A percentile compares a stretch with the other conserved stretches of the same genome.
Conservation (phyloP, 2,329 filamentous ascomycete genomes). For the Ophiobolus disseminans region DNA sequence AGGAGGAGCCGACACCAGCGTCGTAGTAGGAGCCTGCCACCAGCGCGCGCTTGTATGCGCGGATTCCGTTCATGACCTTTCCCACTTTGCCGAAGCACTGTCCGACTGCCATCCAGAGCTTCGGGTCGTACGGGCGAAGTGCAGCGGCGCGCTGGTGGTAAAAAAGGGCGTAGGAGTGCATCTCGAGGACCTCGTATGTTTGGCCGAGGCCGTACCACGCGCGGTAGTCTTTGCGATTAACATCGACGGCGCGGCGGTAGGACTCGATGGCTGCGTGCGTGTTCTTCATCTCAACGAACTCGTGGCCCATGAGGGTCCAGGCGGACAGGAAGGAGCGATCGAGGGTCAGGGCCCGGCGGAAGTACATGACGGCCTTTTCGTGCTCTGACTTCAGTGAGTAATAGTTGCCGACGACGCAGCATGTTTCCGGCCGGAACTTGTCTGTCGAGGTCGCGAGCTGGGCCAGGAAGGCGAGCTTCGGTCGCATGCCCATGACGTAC, state of each 20-base stretch:
- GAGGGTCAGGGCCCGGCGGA: constrained; percentile 87
- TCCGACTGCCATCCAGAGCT: constrained; percentile 98
- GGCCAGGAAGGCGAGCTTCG: constrained; percentile 90
- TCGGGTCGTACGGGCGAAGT: constrained; percentile 92
- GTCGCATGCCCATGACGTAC: constrained; percentile 86
- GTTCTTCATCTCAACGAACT: constrained; percentile 98
- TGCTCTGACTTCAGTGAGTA: constrained; percentile 94
- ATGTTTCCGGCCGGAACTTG: constrained; percentile 96
- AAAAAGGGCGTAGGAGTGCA: constrained; percentile 96
- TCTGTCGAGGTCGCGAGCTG: constrained; percentile 90
- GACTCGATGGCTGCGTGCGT: constrained; percentile 97
- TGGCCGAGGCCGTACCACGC: constrained; percentile 98
- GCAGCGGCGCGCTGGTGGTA: constrained; percentile 97
- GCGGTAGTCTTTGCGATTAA: constrained; percentile 93
- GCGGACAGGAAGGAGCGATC: constrained; percentile 91
- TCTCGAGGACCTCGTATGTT: constrained; percentile 96
- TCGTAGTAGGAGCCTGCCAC: constrained; percentile 89
- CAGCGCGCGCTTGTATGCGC: constrained; percentile 90
- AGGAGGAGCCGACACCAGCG: constrained; percentile 59
- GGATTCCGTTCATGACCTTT: constrained; percentile 87
- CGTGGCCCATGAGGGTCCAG: constrained; percentile 98
- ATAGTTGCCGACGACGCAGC: constrained; percentile 96
- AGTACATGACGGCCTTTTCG: constrained; percentile 98
- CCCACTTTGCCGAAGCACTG: constrained; percentile 91
- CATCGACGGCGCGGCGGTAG: constrained; percentile 92